Evolutionary conservation across 2,329 filamentous ascomycete species (phyloP), one percentile per base, ranked within the genome.

Genomic region (Pyrenochaeta sp.): DNA sequence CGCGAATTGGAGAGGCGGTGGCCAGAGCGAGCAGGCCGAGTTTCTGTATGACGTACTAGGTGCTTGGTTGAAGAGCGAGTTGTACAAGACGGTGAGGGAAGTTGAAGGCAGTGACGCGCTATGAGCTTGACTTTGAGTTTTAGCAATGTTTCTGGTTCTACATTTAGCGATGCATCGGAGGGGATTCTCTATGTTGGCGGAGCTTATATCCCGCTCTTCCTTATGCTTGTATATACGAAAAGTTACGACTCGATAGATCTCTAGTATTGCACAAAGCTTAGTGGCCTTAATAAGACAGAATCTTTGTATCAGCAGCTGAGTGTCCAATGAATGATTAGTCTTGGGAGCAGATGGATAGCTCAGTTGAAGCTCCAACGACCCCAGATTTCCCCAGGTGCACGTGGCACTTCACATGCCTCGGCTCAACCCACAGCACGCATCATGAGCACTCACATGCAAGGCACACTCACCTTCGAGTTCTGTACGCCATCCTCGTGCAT

Each of bases 11-110:
- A 55, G 55, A 15, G 59, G 67, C 13, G 53, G 66, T 7, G 59
- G 61, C 8, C 59, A 60, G 30, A 58, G 56, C 5, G 70, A 68
- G 43, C 69, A 73, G 51, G 69, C 69, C 1, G 66, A 71, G 59
- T 72, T 68, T 28, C 44, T 75, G 44, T 76, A 74, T 46, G 70
- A 71, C 56, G 63, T 71, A 12, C 58, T 76, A 3, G 72, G 73
- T 34, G 65, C 69, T 28, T 76, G 73, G 73, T 50, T 76, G 47
- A 72, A 73, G 66, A 71, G 62, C 44, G 67, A 74, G 58, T 52
- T 74, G 48, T 66, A 64, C 52, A 73, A 67, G 64, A 74, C 69
- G 27, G 49, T 71, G 19, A 59, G 60, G 44, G 62, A 73, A 50
- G 65, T 75, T 6, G 65, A 67, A 50, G 59, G 61, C 42, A 54